Evolutionary conservation across 768 basidiomycete species (phyloP).

Genomic region (Panaeolus papilionaceus): DNA sequence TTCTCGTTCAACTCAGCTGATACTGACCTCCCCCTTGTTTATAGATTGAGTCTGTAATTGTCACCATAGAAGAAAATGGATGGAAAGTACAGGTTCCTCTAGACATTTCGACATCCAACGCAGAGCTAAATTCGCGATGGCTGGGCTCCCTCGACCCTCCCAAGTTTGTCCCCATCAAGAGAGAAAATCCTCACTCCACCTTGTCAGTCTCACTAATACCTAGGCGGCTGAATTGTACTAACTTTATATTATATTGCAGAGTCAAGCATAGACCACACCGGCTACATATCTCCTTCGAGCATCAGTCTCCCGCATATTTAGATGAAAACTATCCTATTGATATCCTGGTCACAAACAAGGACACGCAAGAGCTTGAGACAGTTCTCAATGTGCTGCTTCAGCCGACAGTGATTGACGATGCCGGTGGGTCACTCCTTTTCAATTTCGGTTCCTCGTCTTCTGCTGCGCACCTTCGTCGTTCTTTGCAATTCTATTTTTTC

Average conservation of each 20-base stretch:
- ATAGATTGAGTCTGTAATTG: slow-evolving; percentile 51
- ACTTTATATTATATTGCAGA: slow-evolving; percentile 37
- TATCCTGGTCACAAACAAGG: slow-evolving; percentile 73
- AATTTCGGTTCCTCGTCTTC: neutral
- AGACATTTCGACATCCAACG: slow-evolving; percentile 45
- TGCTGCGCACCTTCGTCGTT: neutral
- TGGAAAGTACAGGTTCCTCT: slow-evolving; percentile 76
- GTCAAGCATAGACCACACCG: slow-evolving; percentile 69
- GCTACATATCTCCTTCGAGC: slow-evolving; percentile 59
- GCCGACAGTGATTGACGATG: slow-evolving; percentile 77
- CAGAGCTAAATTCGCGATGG: slow-evolving; percentile 53
- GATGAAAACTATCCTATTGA: slow-evolving; percentile 82
- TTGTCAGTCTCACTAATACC: slow-evolving; percentile 44
- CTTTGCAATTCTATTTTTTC: neutral
- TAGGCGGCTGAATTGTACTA: slow-evolving; percentile 16
- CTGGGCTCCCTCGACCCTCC: slow-evolving; percentile 59
- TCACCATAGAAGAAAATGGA: slow-evolving; percentile 60
- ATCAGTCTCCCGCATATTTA: slow-evolving; percentile 75
- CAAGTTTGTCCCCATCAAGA: slow-evolving; percentile 56
- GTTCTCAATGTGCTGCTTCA: slow-evolving; percentile 80
- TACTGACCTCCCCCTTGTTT: slow-evolving; percentile 11
- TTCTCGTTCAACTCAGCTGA: neutral
- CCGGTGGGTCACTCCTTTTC: slow-evolving; percentile 50
- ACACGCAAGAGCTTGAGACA: slow-evolving; percentile 72
- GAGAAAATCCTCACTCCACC: slow-evolving; percentile 52